Conservation (phyloP, 2,329 filamentous ascomycete genomes). For the Curvularia verruculosa region DNA sequence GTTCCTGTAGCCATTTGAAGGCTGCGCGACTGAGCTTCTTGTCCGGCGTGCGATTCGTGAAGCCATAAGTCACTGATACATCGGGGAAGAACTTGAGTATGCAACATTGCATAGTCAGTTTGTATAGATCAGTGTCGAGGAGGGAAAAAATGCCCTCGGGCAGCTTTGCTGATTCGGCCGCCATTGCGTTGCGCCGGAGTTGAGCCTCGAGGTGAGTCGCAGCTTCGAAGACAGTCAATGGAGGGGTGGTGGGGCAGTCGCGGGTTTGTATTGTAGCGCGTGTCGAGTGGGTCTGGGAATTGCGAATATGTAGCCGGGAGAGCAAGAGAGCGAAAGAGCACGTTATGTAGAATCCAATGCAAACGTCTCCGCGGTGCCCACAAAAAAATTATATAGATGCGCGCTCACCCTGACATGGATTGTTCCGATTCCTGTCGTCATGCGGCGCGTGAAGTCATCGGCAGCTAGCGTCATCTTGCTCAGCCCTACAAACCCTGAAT, state of each 20-base stretch:
- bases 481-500: slow-evolving; percentile 25
- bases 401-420: background rate
- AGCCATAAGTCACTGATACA: slow-evolving; percentile 82
- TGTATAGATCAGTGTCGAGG: slow-evolving; percentile 77
- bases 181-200: slow-evolving; percentile 28
- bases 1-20: slow-evolving; percentile 82
- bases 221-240: slow-evolving; percentile 22
- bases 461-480: slow-evolving; percentile 18
- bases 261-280: slow-evolving; percentile 5
- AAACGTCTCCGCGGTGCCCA: background rate
- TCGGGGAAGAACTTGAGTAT: slow-evolving; percentile 91
- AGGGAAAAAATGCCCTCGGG: slow-evolving; percentile 53
- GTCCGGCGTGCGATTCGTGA: slow-evolving; percentile 92
- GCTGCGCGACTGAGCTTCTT: slow-evolving; percentile 87
- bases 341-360: background rate
- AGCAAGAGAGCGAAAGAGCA: background rate
- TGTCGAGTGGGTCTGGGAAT: slow-evolving; percentile 7
- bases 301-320: background rate
- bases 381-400: background rate
- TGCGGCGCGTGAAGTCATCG: slow-evolving; percentile 20
- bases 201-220: slow-evolving; percentile 5
- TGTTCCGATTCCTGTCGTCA: slow-evolving; percentile 15
- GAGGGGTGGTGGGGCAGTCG: slow-evolving; percentile 41
- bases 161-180: slow-evolving; percentile 26
- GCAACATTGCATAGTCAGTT: slow-evolving; percentile 93